Conservation (phyloP, 116 monocot species). For the Posidonia oceanica region DNA sequence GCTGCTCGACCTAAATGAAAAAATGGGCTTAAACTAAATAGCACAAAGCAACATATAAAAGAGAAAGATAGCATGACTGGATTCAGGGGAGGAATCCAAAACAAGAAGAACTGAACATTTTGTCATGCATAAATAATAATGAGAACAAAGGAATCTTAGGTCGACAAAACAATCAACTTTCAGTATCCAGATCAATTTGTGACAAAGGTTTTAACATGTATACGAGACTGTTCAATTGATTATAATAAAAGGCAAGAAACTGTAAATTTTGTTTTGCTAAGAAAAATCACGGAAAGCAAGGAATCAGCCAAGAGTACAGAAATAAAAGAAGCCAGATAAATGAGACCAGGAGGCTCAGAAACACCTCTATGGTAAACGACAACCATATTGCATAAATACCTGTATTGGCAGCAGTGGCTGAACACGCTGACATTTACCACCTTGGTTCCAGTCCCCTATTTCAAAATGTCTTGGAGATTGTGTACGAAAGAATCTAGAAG, state of each 20-base stretch:
- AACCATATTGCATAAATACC: slow-evolving; percentile 15
- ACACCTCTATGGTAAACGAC: no score
- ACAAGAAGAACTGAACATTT: neutral
- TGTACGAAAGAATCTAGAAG: slow-evolving; percentile 57
- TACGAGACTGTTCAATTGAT: no score
- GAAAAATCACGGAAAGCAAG: neutral
- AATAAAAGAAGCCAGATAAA: no score
- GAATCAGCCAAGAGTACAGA: neutral
- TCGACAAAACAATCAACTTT: no score
- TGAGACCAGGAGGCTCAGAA: no score
- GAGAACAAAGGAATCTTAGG: no score
- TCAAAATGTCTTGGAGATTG: slow-evolving; percentile 99
- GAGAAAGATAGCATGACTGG: neutral
- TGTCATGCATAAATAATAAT: no score
- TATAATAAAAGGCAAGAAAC: neutral
- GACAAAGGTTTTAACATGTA: no score
- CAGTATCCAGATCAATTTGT: neutral
- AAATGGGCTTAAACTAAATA: neutral
- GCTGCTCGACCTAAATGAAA: slow-evolving; percentile 47
- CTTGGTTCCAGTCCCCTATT: slow-evolving; percentile 91
- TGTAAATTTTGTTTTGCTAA: neutral
- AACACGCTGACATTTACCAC: slow-evolving; percentile 60
- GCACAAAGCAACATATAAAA: neutral
- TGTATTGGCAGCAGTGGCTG: slow-evolving; percentile 38
- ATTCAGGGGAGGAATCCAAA: neutral